These are phyloP conservation scores for Cydonia oblonga DNA, from an alignment of 331 rosid species.

Conservation along the genomic window DNA sequence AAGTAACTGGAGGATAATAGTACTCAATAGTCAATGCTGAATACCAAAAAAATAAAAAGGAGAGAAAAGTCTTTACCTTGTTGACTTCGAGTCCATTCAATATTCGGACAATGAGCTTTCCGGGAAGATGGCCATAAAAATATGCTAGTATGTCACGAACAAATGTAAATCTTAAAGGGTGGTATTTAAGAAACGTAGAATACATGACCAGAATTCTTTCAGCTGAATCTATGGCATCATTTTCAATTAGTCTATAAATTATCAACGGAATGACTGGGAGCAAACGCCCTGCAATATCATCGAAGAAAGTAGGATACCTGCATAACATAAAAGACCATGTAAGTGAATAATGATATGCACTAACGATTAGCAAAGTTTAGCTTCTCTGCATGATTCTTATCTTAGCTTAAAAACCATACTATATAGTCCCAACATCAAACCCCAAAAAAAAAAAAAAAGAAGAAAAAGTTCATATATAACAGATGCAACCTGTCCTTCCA, in stretches of 20 bases:
- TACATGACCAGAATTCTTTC: slow-evolving; percentile 62
- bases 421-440: neutral
- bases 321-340: slow-evolving; percentile 1
- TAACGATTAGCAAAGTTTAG: neutral
- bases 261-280: slow-evolving; percentile 92
- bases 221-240: slow-evolving; percentile 77
- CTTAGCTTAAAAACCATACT: neutral
- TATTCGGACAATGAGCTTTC: slow-evolving; percentile 73
- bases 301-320: slow-evolving; percentile 91
- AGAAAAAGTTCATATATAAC: neutral
- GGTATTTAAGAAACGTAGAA: slow-evolving; percentile 54
- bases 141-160: slow-evolving; percentile 97
- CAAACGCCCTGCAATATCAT: slow-evolving; percentile 87
- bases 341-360: slow-evolving; percentile 5
- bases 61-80: slow-evolving; percentile 47
- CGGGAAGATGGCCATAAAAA: slow-evolving; percentile 88
- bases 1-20: slow-evolving; percentile 5
- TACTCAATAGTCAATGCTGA: neutral
- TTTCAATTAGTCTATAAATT: slow-evolving; percentile 83
- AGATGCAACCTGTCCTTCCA: slow-evolving; percentile 82
- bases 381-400: neutral
- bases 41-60: slow-evolving; percentile 6
- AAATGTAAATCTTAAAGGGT: slow-evolving; percentile 84
- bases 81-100: slow-evolving; percentile 61
- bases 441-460: neutral